These are phyloP conservation scores for Hymenoscyphus scutula DNA, from an alignment of 2,329 filamentous ascomycete genomes.

Conservation along the genomic window DNA sequence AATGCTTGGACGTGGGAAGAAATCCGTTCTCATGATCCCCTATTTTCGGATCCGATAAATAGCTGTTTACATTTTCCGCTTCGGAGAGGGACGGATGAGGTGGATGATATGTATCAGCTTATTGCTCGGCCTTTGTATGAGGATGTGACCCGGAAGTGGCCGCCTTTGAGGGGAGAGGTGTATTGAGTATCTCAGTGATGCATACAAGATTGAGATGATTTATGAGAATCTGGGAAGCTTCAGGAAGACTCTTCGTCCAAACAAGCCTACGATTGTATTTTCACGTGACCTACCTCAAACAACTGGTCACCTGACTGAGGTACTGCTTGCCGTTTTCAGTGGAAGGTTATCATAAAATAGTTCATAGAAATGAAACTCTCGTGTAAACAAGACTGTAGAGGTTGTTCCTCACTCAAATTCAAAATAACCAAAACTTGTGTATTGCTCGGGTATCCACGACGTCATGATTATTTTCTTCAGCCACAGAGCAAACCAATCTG, in stretches of 20 bases:
- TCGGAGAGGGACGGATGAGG: neutral
- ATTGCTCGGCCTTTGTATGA: neutral
- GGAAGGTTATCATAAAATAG: too few relatives aligned
- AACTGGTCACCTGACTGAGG: too few relatives aligned
- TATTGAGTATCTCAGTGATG: neutral
- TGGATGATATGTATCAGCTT: neutral
- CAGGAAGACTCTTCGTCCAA: neutral
- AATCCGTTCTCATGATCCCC: neutral
- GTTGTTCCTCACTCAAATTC: neutral
- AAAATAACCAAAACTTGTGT: neutral
- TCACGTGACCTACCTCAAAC: too few relatives aligned
- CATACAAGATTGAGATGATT: neutral
- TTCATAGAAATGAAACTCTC: neutral
- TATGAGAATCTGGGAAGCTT: neutral
- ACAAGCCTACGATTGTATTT: too few relatives aligned
- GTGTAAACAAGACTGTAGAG: neutral
- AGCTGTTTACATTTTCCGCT: neutral
- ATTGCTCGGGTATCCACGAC: neutral
- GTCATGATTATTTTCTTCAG: slow-evolving; percentile 1
- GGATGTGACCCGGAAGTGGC: neutral
- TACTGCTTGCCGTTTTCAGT: too few relatives aligned
- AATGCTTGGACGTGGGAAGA: neutral
- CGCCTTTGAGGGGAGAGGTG: neutral
- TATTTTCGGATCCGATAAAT: neutral
- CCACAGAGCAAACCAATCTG: neutral